Base-by-base conservation (phyloP, 148 eudicot genomes). In the Rhododendron vialii region DNA sequence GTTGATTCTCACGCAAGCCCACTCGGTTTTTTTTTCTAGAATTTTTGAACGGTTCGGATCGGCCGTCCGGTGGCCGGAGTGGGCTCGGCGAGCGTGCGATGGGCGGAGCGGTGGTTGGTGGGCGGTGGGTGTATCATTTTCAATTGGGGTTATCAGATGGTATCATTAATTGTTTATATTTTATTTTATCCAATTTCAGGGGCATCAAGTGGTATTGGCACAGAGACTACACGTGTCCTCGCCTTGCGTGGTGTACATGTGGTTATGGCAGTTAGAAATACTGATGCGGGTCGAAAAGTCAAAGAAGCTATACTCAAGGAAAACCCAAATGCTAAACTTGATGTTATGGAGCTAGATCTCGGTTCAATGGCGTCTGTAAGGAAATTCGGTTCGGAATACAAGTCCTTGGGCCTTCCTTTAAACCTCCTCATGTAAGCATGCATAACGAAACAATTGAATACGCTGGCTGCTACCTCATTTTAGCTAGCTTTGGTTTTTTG, bases 331-430 rank as follows among this genome's bases (percentile, higher is more conserved):
- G 99, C 98, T 89, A 95, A 92, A 89, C 88, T 97, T 85, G 96
- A 94, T 89, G 93, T 95, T 38, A 92, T 93, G 95, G 93, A 94
- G 90, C 88, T 97, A 89, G 98, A 97, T 90, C 98, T 97, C 80
- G 86, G 93, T 81, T 95, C 99, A 18, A 65, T 94, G 90, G 95
- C 88, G 3, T 94, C 98, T 43, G 95, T 97, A 14, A 86, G 94
- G 82, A 93, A 91, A 82, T 97, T 95, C 90, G 96, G 95, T 84
- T 90, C 92, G 9, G 94, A 93, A 82, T 97, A 88, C 79, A 92
- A 88, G 85, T 88, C 96, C 28, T 88, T 67, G 38, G 76, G 76
- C 76, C 76, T 71, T 71, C 76, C 76, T 33, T 30, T 71, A 15
- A 71, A 71, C 76, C 78, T 97, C 77, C 96, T 97, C 89, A 92